A percentile compares a stretch with the other conserved stretches of the same genome.
phyloP scores from a whole-genome alignment of 495 filamentous ascomycete species.

The Daldinia grandis region DNA sequence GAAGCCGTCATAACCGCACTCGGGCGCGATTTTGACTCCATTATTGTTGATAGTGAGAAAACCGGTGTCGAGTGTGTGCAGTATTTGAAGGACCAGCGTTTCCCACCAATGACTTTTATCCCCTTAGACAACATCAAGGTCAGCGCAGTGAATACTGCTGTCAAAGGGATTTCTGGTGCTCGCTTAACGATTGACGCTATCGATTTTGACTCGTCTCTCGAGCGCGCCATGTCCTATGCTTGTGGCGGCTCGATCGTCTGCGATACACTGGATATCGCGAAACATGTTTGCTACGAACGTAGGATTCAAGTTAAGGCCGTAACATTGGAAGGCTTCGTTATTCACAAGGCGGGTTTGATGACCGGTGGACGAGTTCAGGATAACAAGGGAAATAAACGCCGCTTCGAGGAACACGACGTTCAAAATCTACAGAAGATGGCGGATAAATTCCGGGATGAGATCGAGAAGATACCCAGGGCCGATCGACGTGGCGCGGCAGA shows the following conservation, averaged over 20 bases:
- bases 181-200: slow-evolving; percentile 95
- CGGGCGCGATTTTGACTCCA: slow-evolving; percentile 89
- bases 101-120: slow-evolving; percentile 87
- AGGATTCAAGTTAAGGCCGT: slow-evolving; percentile 92
- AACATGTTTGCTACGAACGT: slow-evolving; percentile 85
- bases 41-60: slow-evolving; percentile 97
- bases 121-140: slow-evolving; percentile 97
- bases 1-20: slow-evolving; percentile 92
- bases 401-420: slow-evolving; percentile 89
- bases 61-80: slow-evolving; percentile 93
- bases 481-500: slow-evolving; percentile 78
- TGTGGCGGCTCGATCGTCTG: slow-evolving; percentile 97
- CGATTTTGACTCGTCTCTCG: slow-evolving; percentile 85
- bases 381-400: slow-evolving; percentile 72
- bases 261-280: slow-evolving; percentile 84
- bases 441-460: slow-evolving; percentile 76
- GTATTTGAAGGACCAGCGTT: slow-evolving; percentile 88
- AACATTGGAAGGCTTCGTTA: slow-evolving; percentile 88
- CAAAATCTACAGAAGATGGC: slow-evolving; percentile 73
- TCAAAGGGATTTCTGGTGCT: slow-evolving; percentile 86
- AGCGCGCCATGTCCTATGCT: slow-evolving; percentile 92
- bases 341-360: slow-evolving; percentile 97
- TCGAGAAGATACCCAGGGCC: slow-evolving; percentile 77
- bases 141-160: slow-evolving; percentile 81
- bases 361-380: slow-evolving; percentile 85